Percentiles rank a stretch among this genome's conserved stretches.
Conservation (phyloP, 169 alveolate species). For the Plasmodium gonderi region DNA sequence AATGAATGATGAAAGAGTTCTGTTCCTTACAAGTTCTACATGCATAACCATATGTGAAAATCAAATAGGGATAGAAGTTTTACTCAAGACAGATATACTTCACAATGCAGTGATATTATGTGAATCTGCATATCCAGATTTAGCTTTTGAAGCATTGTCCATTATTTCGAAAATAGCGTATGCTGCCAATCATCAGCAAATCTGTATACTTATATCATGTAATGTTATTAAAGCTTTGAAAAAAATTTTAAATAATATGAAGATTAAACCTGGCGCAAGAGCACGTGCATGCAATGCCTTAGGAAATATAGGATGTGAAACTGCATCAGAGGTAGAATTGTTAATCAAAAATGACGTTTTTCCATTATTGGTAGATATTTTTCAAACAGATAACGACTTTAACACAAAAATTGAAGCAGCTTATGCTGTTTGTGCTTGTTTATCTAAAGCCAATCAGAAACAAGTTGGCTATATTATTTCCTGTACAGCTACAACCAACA, state of each 20-base stretch:
- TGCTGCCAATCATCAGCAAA: slow-evolving; percentile 86
- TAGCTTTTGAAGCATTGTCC: slow-evolving; percentile 89
- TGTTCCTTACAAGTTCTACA: slow-evolving; percentile 70
- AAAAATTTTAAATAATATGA: slow-evolving; percentile 84
- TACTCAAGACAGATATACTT: slow-evolving; percentile 70
- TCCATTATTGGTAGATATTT: slow-evolving; percentile 84
- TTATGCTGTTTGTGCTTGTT: slow-evolving; percentile 91
- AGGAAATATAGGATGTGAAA: slow-evolving; percentile 91
- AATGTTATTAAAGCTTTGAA: slow-evolving; percentile 86
- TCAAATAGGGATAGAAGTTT: slow-evolving; percentile 69
- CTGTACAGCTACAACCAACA: slow-evolving; percentile 81
- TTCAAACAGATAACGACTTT: slow-evolving; percentile 85
- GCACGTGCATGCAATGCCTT: slow-evolving; percentile 91
- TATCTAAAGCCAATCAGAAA: slow-evolving; percentile 84
- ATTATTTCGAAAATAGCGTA: slow-evolving; percentile 89
- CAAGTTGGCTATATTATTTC: slow-evolving; percentile 90
- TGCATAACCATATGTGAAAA: slow-evolving; percentile 76
- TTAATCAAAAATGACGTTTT: slow-evolving; percentile 86
- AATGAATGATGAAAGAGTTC: slow-evolving; percentile 57
- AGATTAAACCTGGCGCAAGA: slow-evolving; percentile 82
- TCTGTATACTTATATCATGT: slow-evolving; percentile 79
- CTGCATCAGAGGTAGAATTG: slow-evolving; percentile 86
- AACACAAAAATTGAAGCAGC: slow-evolving; percentile 90
- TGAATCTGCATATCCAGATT: slow-evolving; percentile 76
- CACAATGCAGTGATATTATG: slow-evolving; percentile 73